Evolutionary conservation across 768 basidiomycete genomes (phyloP).

Genomic region (Lentinula edodes): DNA sequence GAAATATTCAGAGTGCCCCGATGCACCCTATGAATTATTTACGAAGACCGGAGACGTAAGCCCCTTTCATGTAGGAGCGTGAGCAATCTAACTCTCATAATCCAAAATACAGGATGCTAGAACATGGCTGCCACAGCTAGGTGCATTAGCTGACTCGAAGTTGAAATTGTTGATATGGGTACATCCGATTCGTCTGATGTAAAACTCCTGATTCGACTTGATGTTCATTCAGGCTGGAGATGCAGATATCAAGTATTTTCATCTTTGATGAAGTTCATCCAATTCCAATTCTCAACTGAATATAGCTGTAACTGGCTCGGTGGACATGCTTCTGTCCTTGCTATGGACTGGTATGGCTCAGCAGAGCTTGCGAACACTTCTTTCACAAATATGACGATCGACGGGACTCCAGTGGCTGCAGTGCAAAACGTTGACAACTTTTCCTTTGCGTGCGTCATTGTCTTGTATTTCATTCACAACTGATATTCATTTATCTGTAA

Average conservation of each 20-base stretch:
- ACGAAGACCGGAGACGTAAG: conserved; percentile 51
- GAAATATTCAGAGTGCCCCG: conserved; percentile 43
- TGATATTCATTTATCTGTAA: not conserved
- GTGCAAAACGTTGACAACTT: conserved; percentile 64
- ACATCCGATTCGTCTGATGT: not conserved
- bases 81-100: not conserved
- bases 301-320: conserved; percentile 45
- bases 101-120: conserved; percentile 39
- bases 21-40: conserved; percentile 38
- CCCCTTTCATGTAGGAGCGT: not conserved
- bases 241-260: conserved; percentile 41
- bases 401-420: conserved; percentile 46
- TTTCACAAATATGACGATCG: conserved; percentile 52
- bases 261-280: not conserved
- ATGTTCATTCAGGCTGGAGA: conserved; percentile 33
- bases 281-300: not conserved
- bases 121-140: conserved; percentile 45
- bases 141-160: conserved; percentile 36
- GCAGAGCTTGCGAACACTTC: conserved; percentile 27
- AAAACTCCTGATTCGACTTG: conserved; percentile 12
- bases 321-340: conserved; percentile 33
- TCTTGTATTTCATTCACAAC: not conserved
- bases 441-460: conserved; percentile 52
- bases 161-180: conserved; percentile 46
- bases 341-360: conserved; percentile 45